phyloP scores from a whole-genome alignment of 129 eudicot genomes.

The Arctium lappa region DNA sequence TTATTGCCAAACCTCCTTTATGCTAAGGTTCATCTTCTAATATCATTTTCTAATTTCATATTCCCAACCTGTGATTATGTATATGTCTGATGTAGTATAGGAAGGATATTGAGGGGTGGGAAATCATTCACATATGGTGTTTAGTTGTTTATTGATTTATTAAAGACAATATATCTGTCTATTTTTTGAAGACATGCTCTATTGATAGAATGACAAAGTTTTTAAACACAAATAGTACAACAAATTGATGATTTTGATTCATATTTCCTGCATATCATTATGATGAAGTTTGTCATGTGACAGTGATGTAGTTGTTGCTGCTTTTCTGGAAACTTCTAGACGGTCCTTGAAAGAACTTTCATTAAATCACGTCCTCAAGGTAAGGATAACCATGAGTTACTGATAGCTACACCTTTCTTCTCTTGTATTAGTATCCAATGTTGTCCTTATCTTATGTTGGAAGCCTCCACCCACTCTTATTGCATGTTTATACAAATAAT shows the following conservation, averaged over 20 bases:
- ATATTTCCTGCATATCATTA: not conserved
- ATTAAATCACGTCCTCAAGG: constrained; percentile 52
- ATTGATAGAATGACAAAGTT: not conserved
- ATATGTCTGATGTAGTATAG: too few relatives aligned
- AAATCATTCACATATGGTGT: too few relatives aligned
- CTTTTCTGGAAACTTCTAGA: constrained; percentile 64
- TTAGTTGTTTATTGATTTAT: too few relatives aligned
- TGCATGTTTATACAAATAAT: not conserved
- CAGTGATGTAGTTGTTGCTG: constrained; percentile 82
- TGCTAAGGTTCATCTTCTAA: too few relatives aligned
- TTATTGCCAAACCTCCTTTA: too few relatives aligned
- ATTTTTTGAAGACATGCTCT: not conserved
- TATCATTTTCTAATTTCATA: too few relatives aligned
- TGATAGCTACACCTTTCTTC: not conserved
- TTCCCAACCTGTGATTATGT: too few relatives aligned
- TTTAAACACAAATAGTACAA: not conserved
- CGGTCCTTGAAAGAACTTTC: constrained; percentile 48
- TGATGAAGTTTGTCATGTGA: constrained; percentile 16
- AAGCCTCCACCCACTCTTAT: not conserved
- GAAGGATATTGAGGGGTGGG: too few relatives aligned
- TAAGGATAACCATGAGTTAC: constrained; percentile 8
- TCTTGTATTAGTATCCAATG: not conserved
- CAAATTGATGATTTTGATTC: not conserved
- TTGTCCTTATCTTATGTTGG: too few relatives aligned
- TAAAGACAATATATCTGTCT: too few relatives aligned